These are phyloP conservation scores for Pseudocercospora fuligena DNA, from an alignment of 2,329 filamentous ascomycete genomes.

Conservation along the genomic window DNA sequence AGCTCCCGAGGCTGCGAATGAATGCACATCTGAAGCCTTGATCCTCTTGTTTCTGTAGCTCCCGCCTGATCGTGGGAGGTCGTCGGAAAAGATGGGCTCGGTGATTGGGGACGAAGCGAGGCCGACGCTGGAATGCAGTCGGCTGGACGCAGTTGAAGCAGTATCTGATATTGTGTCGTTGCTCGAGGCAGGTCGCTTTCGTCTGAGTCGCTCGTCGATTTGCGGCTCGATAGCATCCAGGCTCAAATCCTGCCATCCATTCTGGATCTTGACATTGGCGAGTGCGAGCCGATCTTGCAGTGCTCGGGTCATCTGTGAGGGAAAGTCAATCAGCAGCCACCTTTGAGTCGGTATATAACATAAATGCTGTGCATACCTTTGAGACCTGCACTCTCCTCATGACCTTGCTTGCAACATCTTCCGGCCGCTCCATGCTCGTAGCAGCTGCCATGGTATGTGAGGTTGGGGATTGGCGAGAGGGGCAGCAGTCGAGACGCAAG, in stretches of 20 bases:
- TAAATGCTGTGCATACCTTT: constrained; percentile 37
- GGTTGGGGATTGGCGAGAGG: constrained; percentile 15
- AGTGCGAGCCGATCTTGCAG: constrained; percentile 93
- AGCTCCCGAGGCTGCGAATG: constrained; percentile 36
- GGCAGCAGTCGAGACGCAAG: constrained; percentile 7
- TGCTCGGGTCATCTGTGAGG: constrained; percentile 80
- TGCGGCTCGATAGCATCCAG: constrained; percentile 85
- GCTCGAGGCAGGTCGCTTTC: constrained; percentile 65
- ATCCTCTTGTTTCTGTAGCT: constrained; percentile 50
- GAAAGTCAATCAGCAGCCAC: constrained; percentile 32
- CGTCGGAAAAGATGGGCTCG: constrained; percentile 82
- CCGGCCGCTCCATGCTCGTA: constrained; percentile 32
- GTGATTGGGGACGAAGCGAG: constrained; percentile 87
- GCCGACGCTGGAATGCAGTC: constrained; percentile 68
- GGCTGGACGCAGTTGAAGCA: constrained; percentile 80
- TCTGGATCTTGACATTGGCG: constrained; percentile 95
- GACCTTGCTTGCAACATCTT: constrained; percentile 45
- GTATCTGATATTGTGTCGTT: constrained; percentile 82
- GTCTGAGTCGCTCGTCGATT: constrained; percentile 77
- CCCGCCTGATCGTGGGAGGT: constrained; percentile 71
- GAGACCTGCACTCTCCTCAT: constrained; percentile 46
- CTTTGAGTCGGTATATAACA: background rate
- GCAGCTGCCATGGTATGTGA: constrained; percentile 36
- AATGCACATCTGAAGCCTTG: constrained; percentile 30
- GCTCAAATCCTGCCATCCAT: constrained; percentile 90